phyloP scores from a whole-genome alignment of 768 basidiomycete genomes.

The Naganishia onofrii region DNA sequence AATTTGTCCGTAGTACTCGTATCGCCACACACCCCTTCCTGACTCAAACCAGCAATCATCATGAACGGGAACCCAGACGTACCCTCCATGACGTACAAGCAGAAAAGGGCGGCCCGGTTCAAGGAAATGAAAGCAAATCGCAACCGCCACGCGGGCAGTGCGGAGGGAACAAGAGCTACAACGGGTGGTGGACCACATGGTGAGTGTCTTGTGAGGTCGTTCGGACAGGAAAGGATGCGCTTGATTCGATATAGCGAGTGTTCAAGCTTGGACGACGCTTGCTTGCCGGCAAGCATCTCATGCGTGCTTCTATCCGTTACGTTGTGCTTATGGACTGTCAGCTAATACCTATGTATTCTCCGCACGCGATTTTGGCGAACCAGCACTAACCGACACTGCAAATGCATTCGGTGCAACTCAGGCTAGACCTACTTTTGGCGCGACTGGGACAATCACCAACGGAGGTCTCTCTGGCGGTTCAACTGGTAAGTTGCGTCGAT shows the following conservation, averaged over 20 bases:
- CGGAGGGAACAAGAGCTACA: too few relatives aligned
- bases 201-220: neutral
- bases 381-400: neutral
- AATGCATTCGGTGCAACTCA: slow-evolving; percentile 26
- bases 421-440: slow-evolving; percentile 30
- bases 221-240: neutral
- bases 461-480: slow-evolving; percentile 36
- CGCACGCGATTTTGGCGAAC: slow-evolving; percentile 17
- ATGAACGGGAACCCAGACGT: too few relatives aligned
- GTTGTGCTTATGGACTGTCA: neutral
- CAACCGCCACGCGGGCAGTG: too few relatives aligned
- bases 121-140: too few relatives aligned
- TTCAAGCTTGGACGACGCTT: too few relatives aligned
- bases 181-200: slow-evolving; percentile 44
- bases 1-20: too few relatives aligned
- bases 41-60: too few relatives aligned
- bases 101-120: too few relatives aligned
- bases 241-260: neutral
- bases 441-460: slow-evolving; percentile 25
- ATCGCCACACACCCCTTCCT: too few relatives aligned
- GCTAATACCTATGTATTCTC: neutral
- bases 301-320: neutral
- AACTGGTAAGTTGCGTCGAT: slow-evolving; percentile 13
- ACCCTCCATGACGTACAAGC: too few relatives aligned
- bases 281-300: too few relatives aligned